Base-by-base conservation (phyloP, 1,284 basidiomycete species). In the Moesziomyces parantarcticus region DNA sequence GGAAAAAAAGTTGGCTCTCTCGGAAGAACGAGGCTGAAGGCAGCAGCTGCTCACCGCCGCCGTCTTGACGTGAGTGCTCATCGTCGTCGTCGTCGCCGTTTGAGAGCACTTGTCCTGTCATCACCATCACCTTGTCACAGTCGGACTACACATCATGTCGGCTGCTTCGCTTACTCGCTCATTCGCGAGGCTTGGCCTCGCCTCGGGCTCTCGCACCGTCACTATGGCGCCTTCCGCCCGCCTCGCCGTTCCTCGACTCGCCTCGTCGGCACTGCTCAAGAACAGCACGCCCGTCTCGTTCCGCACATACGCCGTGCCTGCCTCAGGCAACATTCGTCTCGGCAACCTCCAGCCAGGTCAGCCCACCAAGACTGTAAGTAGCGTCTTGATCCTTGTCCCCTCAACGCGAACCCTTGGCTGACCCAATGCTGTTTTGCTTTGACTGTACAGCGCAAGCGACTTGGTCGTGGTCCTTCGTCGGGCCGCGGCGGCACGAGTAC, bases 391-490 rank as follows among this genome's bases (percentile, higher is more conserved):
- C 4, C 36, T 40, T 32, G 10, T 13, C 13, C n/a, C 6, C 7
- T 41, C 13, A n/a, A 22, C 10, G 11, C n/a, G 1, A 43, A 10
- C 10, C 3, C 11, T 11, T 22, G 20, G 41, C n/a, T 43, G 10
- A 43, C 9, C 32, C 13, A 3, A 26, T 21, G 44, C 23, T 34
- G 7, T 52, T 1, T 47, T 20, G 0, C 26, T 32, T 42, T 21
- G 14, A 25, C 54, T 10, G 26, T 18, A 20, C 76, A 85, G 94
- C 90, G 92, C 89, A 94, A 94, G 88, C 92, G 96, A 82, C 88
- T 96, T 42, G 96, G 96, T 84, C 88, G 96, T 82, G 96, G 96
- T 84, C 91, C 92, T 85, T 92, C 92, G 21, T 94, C 93, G 1
- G 92, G 91, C 29, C 89, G 92, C 75, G 96, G 96, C 78, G 91